Evolutionary conservation across 805 yeast species (phyloP).

Genomic region (Saturnispora zaruensis): DNA sequence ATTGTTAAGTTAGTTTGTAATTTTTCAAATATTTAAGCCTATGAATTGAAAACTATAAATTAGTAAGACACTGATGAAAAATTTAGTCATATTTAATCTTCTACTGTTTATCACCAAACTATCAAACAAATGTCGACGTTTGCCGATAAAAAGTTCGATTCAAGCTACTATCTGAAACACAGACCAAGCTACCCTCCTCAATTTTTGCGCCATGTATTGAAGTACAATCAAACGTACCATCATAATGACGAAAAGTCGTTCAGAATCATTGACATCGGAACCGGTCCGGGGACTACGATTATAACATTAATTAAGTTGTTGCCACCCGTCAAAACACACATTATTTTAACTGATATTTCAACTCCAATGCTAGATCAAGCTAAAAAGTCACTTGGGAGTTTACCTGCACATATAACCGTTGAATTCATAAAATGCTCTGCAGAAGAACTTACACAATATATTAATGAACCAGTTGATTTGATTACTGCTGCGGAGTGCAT

Average conservation of each 20-base stretch:
- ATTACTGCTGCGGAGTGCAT: slow-evolving; percentile 75
- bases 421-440: slow-evolving; percentile 10
- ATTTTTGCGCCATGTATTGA: slow-evolving; percentile 35
- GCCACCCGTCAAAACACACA: slow-evolving; percentile 18
- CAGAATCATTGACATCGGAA: slow-evolving; percentile 42
- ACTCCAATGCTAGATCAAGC: slow-evolving; percentile 40
- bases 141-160: slow-evolving; percentile 42
- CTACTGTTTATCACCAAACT: background rate
- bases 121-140: slow-evolving; percentile 49
- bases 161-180: slow-evolving; percentile 44
- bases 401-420: background rate
- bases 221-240: slow-evolving; percentile 5
- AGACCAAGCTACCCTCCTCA: slow-evolving; percentile 60
- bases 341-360: slow-evolving; percentile 41
- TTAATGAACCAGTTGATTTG: slow-evolving; percentile 37
- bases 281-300: slow-evolving; percentile 48
- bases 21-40: background rate
- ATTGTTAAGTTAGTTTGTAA: background rate
- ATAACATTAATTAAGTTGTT: slow-evolving; percentile 35
- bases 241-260: background rate
- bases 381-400: slow-evolving; percentile 9
- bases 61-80: too few species aligned
- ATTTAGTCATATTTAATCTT: too few species aligned
- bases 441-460: slow-evolving; percentile 20
- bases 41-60: background rate